Evolutionary conservation across 1,284 basidiomycete genomes (phyloP).

Genomic region (Pseudozyma sp.): DNA sequence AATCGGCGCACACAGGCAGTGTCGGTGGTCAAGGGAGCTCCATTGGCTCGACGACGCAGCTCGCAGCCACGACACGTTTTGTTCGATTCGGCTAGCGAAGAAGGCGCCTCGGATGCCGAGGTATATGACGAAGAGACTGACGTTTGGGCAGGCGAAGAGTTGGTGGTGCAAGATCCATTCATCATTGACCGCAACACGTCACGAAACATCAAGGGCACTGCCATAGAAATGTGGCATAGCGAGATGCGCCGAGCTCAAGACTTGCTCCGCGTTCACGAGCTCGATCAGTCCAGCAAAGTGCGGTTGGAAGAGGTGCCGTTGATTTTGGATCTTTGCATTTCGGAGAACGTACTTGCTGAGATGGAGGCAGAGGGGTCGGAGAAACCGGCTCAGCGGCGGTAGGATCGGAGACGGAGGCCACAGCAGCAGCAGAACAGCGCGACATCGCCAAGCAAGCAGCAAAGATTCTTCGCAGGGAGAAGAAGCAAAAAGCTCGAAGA

Average conservation of each 20-base stretch:
- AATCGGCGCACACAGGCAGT: conserved; percentile 21
- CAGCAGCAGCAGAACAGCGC: conserved; percentile 9
- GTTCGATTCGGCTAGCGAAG: conserved; percentile 25
- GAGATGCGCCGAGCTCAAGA: conserved; percentile 27
- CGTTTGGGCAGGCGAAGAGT: conserved; percentile 56
- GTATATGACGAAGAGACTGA: conserved; percentile 52
- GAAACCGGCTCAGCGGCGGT: background rate
- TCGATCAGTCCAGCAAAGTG: background rate
- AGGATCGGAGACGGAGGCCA: conserved; percentile 12
- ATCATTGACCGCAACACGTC: conserved; percentile 68
- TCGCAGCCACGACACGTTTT: conserved; percentile 13
- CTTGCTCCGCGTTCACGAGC: conserved; percentile 9
- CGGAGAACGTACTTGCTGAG: conserved; percentile 11
- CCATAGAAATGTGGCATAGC: conserved; percentile 24
- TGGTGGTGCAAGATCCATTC: conserved; percentile 70
- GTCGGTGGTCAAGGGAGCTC: conserved; percentile 35
- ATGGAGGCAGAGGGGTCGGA: background rate
- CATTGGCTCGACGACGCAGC: conserved; percentile 11
- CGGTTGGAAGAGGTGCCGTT: conserved; percentile 16
- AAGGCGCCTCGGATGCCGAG: conserved; percentile 1
- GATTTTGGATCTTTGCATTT: conserved; percentile 30
- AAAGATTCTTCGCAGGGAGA: conserved; percentile 14
- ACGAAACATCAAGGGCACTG: conserved; percentile 52
- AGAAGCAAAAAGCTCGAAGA: conserved; percentile 20
- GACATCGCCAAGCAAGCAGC: conserved; percentile 24